Base-by-base conservation (phyloP, 2,329 filamentous ascomycete genomes). In the Aspergillus awamori region DNA sequence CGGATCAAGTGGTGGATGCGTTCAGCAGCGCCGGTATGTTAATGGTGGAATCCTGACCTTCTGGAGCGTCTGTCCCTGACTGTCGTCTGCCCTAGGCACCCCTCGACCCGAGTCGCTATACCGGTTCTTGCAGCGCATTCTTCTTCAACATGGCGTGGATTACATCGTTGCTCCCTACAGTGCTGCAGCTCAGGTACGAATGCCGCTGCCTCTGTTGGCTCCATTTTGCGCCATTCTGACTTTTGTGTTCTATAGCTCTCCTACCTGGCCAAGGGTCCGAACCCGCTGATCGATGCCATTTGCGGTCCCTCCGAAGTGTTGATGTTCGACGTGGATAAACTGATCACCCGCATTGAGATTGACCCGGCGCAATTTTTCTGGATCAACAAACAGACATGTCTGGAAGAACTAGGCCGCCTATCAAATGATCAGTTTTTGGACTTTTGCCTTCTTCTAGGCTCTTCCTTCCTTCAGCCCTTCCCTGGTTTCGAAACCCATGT, bases 141-240 rank as follows among this genome's bases (percentile, higher is more conserved):
- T 98, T 55, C 83, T 85, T 69, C 81, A 87, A 66, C 85, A 89
- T 64, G 83, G 84, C 2, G 80, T 96, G 59, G 85, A 91, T 63
- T 96, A 93, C 72, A 82, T 92, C 52, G 90, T 96, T 48, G 89
- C 94, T 11, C 94, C 94, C 1, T 96, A 92, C 80, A 93, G 90
- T 75, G 92, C 93, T 39, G 89, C 90, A 70, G 91, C 92, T 61
- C 92, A 96, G 86, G 91, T 94, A 78, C 73, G 81, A 5, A 22
- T 43, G 26, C 6, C 11, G 10, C n/a, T 8, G 6, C 10, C 24
- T 24, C 5, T 8, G 11, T 45, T 22, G n/a, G 11, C 33, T 1
- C 28, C 33, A 38, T 41, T 41, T n/a, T 24, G 33, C 11, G 15
- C 36, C 33, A 8, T 22, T 36, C 59, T 66, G 45, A 63, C 57